These are phyloP conservation scores for Rosa multiflora DNA, from an alignment of 306 rosid species.

Conservation along the genomic window DNA sequence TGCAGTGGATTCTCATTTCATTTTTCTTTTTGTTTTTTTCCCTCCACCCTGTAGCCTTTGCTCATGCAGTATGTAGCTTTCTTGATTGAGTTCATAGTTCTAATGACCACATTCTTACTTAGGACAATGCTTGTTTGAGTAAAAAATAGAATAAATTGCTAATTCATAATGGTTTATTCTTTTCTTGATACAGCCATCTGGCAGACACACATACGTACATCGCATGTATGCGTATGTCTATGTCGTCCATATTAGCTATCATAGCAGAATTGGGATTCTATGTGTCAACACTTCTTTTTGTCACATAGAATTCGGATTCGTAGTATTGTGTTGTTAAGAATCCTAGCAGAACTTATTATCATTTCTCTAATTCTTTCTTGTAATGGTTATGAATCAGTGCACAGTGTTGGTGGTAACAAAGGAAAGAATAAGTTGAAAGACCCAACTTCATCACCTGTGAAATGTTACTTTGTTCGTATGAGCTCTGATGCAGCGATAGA, in stretches of 20 bases:
- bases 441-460: slow-evolving; percentile 51
- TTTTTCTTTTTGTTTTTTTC: too few species aligned
- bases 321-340: slow-evolving; percentile 18
- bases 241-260: not conserved
- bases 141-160: not conserved
- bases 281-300: not conserved
- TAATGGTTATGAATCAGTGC: slow-evolving; percentile 49
- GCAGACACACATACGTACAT: not conserved
- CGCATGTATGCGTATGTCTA: not conserved
- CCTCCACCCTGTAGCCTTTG: too few species aligned
- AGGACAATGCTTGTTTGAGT: too few species aligned
- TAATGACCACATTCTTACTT: not conserved
- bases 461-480: slow-evolving; percentile 64
- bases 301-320: not conserved
- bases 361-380: not conserved
- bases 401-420: slow-evolving; percentile 67
- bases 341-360: slow-evolving; percentile 5
- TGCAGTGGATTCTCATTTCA: too few species aligned
- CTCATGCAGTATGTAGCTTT: too few species aligned
- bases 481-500: slow-evolving; percentile 39
- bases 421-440: slow-evolving; percentile 48
- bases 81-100: not conserved
- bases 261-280: not conserved
- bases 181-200: not conserved
- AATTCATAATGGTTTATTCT: not conserved